Percentiles rank a stretch among this genome's conserved stretches.
Evolutionary conservation across 192 early-diverging fungal species (phyloP).

Genomic region (Backusella sp.): DNA sequence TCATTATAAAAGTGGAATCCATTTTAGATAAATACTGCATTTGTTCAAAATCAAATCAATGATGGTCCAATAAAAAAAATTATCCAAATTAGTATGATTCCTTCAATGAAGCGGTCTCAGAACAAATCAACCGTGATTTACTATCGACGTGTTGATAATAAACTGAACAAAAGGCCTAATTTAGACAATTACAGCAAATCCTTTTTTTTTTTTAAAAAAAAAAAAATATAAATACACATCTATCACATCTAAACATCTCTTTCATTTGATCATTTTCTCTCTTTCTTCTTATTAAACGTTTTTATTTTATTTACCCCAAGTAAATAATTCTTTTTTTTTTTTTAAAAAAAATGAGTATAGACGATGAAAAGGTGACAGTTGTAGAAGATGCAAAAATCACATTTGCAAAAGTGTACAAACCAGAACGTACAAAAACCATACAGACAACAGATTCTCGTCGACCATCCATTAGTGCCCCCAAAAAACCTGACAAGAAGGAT

Average conservation of each 20-base stretch:
- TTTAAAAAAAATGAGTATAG: neutral
- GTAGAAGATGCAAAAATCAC: conserved; percentile 24
- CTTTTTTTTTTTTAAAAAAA: neutral
- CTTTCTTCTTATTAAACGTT: neutral
- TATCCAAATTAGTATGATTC: neutral
- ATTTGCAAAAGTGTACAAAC: conserved; percentile 25
- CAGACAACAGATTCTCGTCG: conserved; percentile 18
- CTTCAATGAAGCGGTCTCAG: neutral
- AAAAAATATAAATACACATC: neutral
- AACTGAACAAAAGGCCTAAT: neutral
- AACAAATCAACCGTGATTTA: conserved; percentile 1
- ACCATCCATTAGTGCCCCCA: conserved; percentile 26
- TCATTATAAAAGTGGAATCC: neutral
- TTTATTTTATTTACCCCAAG: neutral
- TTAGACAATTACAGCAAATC: neutral
- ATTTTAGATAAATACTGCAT: neutral
- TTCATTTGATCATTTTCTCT: neutral
- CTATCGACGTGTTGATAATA: neutral
- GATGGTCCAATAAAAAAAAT: neutral
- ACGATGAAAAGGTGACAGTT: neutral
- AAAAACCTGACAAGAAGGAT: conserved; percentile 16
- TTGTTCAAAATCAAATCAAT: neutral
- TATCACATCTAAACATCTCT: neutral
- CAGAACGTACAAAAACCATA: conserved; percentile 21
- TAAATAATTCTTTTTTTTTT: neutral